Conservation (phyloP, 768 basidiomycete genomes). For the Baorangia bicolor region DNA sequence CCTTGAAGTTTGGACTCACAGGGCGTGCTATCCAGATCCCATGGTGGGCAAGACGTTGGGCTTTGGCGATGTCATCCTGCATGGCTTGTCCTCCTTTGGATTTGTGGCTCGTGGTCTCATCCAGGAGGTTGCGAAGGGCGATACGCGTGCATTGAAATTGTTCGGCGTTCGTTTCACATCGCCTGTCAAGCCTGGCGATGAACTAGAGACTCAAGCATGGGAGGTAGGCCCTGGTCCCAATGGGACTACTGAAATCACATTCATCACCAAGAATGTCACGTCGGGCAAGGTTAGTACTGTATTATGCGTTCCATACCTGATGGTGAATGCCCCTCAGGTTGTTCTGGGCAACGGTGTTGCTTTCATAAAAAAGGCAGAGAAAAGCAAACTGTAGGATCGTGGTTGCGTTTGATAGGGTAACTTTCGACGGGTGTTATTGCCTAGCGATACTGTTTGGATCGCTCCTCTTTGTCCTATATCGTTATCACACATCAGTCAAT, state of each 20-base stretch:
- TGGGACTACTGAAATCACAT: conserved; percentile 58
- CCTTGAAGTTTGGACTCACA: background rate
- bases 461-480: background rate
- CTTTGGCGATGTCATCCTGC: conserved; percentile 83
- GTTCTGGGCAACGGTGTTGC: conserved; percentile 64
- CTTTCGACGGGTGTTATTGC: background rate
- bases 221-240: conserved; percentile 66
- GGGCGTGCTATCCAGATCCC: conserved; percentile 51
- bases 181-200: conserved; percentile 82
- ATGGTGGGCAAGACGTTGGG: conserved; percentile 66
- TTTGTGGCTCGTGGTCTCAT: conserved; percentile 79
- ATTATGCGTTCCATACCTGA: background rate
- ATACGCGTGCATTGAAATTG: conserved; percentile 60
- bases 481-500: background rate
- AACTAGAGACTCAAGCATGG: conserved; percentile 77
- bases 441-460: background rate
- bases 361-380: conserved; percentile 53
- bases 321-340: conserved; percentile 30
- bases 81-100: conserved; percentile 80
- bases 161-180: conserved; percentile 79
- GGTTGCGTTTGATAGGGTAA: background rate
- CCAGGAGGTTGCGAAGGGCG: conserved; percentile 56
- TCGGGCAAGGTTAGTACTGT: conserved; percentile 51
- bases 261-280: conserved; percentile 58
- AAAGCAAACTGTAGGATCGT: conserved; percentile 40